These are phyloP conservation scores for Capsicum chinense DNA, from an alignment of 257 asterid species.

Conservation along the genomic window DNA sequence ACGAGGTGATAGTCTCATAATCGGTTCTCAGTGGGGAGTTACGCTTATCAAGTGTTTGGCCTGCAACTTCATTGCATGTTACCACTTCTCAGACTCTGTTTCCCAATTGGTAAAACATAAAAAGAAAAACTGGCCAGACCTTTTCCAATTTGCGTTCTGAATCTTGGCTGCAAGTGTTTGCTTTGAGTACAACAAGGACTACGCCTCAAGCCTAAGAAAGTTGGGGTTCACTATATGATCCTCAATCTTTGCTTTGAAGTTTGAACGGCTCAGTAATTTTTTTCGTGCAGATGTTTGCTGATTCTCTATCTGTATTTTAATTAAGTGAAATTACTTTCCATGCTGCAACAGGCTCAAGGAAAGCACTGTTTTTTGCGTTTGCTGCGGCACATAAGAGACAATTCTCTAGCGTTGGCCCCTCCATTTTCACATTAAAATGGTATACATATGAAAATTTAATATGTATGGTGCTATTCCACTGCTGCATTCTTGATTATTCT, in stretches of 20 bases:
- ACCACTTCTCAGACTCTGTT: not conserved
- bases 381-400: conserved; percentile 19
- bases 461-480: not conserved
- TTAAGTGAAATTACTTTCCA: not conserved
- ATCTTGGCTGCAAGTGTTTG: not conserved
- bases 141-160: conserved; percentile 15
- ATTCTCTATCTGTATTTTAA: not conserved
- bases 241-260: not conserved
- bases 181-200: not conserved
- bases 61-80: not conserved
- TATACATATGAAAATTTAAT: conserved; percentile 21
- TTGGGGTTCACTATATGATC: not conserved
- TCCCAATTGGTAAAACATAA: not conserved
- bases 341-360: conserved; percentile 27
- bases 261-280: not conserved
- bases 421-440: conserved; percentile 26
- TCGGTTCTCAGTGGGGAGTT: not conserved
- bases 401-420: not conserved
- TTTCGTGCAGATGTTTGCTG: conserved; percentile 1
- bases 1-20: not conserved
- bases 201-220: not conserved
- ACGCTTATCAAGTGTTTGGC: not conserved
- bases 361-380: conserved; percentile 11
- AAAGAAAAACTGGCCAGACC: not conserved
- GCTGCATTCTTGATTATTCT: conserved; percentile 11